Percentiles rank a stretch among this genome's conserved stretches.
Evolutionary conservation across 805 yeast species (phyloP).

Genomic region (Jamesozyma spencerorum): DNA sequence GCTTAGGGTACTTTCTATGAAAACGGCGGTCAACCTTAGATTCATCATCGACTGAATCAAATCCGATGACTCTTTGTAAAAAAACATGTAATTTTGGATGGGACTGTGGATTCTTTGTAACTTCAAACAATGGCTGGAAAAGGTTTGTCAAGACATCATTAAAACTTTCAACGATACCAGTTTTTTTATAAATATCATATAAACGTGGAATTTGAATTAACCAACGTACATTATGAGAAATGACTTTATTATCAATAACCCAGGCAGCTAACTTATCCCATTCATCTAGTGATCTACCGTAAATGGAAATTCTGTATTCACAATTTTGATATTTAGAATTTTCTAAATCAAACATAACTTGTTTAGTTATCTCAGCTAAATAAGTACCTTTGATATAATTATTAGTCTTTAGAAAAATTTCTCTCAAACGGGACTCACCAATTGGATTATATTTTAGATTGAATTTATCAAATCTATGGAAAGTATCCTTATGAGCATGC

Average conservation of each 20-base stretch:
- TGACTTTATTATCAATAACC: conserved; percentile 86
- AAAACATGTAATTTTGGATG: conserved; percentile 90
- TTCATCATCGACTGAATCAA: conserved; percentile 97
- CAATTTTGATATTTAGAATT: conserved; percentile 95
- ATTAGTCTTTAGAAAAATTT: conserved; percentile 91
- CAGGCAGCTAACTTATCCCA: conserved; percentile 95
- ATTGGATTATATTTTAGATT: conserved; percentile 95
- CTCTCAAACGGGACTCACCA: conserved; percentile 95
- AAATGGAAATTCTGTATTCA: conserved; percentile 89
- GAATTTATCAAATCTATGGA: conserved; percentile 96
- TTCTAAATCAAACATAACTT: conserved; percentile 90
- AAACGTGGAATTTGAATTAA: conserved; percentile 89
- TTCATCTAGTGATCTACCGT: conserved; percentile 82
- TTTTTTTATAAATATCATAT: conserved; percentile 77
- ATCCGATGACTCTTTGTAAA: conserved; percentile 90
- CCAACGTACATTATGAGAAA: conserved; percentile 95
- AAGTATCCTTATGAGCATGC: conserved; percentile 98
- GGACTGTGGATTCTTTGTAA: conserved; percentile 67
- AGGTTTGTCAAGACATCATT: conserved; percentile 69
- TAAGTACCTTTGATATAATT: conserved; percentile 82
- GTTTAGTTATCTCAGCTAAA: conserved; percentile 86
- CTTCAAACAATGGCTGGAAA: conserved; percentile 86
- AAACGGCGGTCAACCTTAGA: conserved; percentile 80
- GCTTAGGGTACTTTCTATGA: conserved; percentile 77
- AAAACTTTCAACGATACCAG: conserved; percentile 60